phyloP scores from a whole-genome alignment of 2,329 filamentous ascomycete species.

The Uncinocarpus reesii region DNA sequence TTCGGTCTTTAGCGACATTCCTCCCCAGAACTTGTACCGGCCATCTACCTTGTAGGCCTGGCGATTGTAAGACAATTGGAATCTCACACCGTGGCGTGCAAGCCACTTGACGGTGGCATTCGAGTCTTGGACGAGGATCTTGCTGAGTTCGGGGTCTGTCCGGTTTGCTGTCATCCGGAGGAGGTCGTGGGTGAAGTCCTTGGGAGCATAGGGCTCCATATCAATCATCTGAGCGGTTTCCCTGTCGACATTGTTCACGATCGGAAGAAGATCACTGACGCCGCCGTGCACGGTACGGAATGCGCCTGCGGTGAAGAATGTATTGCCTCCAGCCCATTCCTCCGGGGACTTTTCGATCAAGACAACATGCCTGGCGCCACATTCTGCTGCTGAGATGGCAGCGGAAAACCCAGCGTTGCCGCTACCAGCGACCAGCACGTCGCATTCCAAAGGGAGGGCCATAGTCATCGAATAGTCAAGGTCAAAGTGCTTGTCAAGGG shows the following conservation, averaged over 20 bases:
- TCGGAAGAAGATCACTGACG: slow-evolving; percentile 46
- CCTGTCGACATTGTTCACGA: slow-evolving; percentile 50
- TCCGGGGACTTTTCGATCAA: slow-evolving; percentile 52
- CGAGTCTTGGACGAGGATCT: slow-evolving; percentile 44
- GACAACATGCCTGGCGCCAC: slow-evolving; percentile 39
- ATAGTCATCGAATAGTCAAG: no score
- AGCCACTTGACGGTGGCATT: slow-evolving; percentile 48
- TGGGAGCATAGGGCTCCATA: slow-evolving; percentile 45
- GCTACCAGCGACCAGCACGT: slow-evolving; percentile 47
- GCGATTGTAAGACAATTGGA: slow-evolving; percentile 53
- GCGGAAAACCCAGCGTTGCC: slow-evolving; percentile 57
- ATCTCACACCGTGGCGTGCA: slow-evolving; percentile 44
- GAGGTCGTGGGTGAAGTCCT: slow-evolving; percentile 49
- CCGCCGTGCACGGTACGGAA: slow-evolving; percentile 50
- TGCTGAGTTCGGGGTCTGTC: slow-evolving; percentile 42
- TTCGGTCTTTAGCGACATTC: slow-evolving; percentile 49
- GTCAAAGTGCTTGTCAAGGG: no score
- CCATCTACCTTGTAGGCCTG: slow-evolving; percentile 56
- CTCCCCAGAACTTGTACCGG: slow-evolving; percentile 56
- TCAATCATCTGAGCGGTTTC: slow-evolving; percentile 45
- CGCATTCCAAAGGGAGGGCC: slow-evolving; percentile 16
- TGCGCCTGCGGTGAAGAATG: slow-evolving; percentile 56
- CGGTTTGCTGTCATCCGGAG: slow-evolving; percentile 46
- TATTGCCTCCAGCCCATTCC: slow-evolving; percentile 53
- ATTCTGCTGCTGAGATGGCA: slow-evolving; percentile 46